Evolutionary conservation across 2,329 filamentous ascomycete species (phyloP).

Genomic region (Arthrinium phaeospermum): DNA sequence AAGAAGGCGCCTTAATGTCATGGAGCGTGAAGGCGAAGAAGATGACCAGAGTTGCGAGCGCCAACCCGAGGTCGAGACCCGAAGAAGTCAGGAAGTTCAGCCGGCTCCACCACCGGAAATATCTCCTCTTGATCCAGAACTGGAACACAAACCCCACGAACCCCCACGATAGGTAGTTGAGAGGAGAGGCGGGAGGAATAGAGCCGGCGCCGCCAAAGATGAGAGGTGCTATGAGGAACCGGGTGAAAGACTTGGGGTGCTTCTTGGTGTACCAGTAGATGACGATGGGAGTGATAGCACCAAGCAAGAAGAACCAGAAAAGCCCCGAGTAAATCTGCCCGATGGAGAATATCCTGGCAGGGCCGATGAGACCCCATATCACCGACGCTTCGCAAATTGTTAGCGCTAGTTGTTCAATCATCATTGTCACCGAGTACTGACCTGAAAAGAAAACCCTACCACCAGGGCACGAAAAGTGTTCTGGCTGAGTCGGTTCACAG

Average conservation of each 20-base stretch:
- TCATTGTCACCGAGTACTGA: conserved; percentile 35
- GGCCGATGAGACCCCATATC: conserved; percentile 72
- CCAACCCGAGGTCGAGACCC: conserved; percentile 71
- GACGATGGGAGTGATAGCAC: conserved; percentile 57
- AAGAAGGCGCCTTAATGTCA: conserved; percentile 64
- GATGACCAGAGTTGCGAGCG: conserved; percentile 69
- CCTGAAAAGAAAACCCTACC: conserved; percentile 68
- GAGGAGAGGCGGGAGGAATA: conserved; percentile 71
- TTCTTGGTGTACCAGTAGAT: conserved; percentile 57
- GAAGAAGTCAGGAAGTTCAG: conserved; percentile 77
- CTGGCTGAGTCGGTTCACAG: conserved; percentile 61
- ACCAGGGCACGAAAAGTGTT: conserved; percentile 68
- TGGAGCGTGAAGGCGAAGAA: conserved; percentile 73
- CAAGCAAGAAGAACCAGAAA: conserved; percentile 64
- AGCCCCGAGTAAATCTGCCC: conserved; percentile 66
- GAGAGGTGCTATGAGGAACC: conserved; percentile 64
- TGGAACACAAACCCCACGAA: conserved; percentile 75
- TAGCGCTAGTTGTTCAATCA: not conserved
- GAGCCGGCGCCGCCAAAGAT: conserved; percentile 65
- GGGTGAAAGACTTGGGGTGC: conserved; percentile 56
- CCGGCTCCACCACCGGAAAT: conserved; percentile 74
- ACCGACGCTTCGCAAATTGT: conserved; percentile 56
- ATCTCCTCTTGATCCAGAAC: conserved; percentile 66
- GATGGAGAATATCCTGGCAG: conserved; percentile 66
- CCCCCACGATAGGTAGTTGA: conserved; percentile 78